Percentiles rank a stretch among this genome's conserved stretches.
These are phyloP conservation scores for Kodamaea ohmeri DNA, from an alignment of 1,139 yeast genomes.

Conservation along the genomic window DNA sequence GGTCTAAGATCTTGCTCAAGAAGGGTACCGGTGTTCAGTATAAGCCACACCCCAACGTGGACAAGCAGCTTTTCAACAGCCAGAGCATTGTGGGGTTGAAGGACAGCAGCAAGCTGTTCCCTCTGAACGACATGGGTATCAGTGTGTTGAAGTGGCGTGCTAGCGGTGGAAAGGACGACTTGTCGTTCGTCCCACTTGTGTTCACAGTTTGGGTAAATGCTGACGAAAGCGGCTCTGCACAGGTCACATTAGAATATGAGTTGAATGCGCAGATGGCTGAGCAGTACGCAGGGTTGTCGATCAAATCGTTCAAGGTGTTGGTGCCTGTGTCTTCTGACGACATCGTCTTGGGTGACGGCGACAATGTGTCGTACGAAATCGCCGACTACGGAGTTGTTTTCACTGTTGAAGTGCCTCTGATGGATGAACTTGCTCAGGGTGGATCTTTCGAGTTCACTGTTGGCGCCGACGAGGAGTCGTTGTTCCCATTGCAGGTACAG, in stretches of 20 bases:
- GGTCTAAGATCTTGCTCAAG: constrained; percentile 59
- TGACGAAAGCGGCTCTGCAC: constrained; percentile 55
- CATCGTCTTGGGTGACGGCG: constrained; percentile 53
- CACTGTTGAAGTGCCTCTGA: constrained; percentile 46
- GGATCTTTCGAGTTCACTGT: constrained; percentile 83
- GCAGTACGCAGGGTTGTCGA: constrained; percentile 20
- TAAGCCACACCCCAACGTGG: constrained; percentile 96
- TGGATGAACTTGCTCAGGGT: constrained; percentile 44
- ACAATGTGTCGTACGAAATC: constrained; percentile 45
- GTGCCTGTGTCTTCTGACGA: constrained; percentile 65
- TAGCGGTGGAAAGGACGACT: constrained; percentile 57
- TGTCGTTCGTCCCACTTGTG: constrained; percentile 63
- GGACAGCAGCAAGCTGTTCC: constrained; percentile 78
- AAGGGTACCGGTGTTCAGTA: constrained; percentile 58
- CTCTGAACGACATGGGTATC: constrained; percentile 83
- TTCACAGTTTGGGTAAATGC: constrained; percentile 84
- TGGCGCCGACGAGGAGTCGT: constrained; percentile 75
- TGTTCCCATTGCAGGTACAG: constrained; percentile 81
- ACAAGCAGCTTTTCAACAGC: constrained; percentile 63
- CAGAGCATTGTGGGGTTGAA: constrained; percentile 66
- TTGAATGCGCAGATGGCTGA: constrained; percentile 42
- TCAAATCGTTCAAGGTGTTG: constrained; percentile 58
- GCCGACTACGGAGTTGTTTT: constrained; percentile 63
- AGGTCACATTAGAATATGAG: constrained; percentile 88
- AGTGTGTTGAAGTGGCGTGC: constrained; percentile 93